Percentiles rank a stretch among this genome's conserved stretches.
These are phyloP conservation scores for Clavispora vitiphila DNA, from an alignment of 805 yeast species.

Conservation along the genomic window DNA sequence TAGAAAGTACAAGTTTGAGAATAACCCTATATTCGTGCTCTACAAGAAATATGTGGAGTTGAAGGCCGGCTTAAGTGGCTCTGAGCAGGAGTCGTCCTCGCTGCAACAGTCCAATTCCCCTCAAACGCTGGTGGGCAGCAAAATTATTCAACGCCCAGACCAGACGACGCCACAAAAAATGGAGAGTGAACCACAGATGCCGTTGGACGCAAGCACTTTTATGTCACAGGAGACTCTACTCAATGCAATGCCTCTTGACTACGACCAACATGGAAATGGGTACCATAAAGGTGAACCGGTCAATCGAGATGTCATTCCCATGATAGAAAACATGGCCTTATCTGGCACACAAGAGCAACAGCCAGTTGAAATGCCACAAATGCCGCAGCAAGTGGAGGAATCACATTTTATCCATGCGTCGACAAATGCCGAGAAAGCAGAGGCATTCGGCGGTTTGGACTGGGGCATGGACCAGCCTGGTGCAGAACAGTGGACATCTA, in stretches of 20 bases:
- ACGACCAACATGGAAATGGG: neutral
- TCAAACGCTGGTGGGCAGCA: neutral
- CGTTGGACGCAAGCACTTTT: too few relatives aligned
- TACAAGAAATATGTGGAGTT: constrained; percentile 6
- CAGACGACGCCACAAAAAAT: neutral
- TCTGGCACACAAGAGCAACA: neutral
- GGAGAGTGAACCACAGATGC: neutral
- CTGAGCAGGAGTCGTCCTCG: neutral
- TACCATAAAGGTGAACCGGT: neutral
- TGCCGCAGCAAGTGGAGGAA: neutral
- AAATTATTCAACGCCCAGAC: neutral
- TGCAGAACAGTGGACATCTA: neutral
- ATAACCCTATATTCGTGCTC: constrained; percentile 11
- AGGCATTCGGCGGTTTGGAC: neutral
- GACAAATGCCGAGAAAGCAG: neutral
- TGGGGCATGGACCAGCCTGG: neutral
- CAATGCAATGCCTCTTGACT: neutral
- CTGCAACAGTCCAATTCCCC: neutral
- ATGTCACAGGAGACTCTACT: too few relatives aligned
- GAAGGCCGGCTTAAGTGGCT: constrained; percentile 1
- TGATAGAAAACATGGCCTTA: neutral
- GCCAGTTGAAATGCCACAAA: neutral
- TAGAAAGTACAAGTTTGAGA: constrained; percentile 14
- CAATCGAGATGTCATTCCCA: neutral
- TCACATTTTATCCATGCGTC: neutral